Conservation (phyloP, 202 grass and related monocot species). For the Brachypodium distachyon region DNA sequence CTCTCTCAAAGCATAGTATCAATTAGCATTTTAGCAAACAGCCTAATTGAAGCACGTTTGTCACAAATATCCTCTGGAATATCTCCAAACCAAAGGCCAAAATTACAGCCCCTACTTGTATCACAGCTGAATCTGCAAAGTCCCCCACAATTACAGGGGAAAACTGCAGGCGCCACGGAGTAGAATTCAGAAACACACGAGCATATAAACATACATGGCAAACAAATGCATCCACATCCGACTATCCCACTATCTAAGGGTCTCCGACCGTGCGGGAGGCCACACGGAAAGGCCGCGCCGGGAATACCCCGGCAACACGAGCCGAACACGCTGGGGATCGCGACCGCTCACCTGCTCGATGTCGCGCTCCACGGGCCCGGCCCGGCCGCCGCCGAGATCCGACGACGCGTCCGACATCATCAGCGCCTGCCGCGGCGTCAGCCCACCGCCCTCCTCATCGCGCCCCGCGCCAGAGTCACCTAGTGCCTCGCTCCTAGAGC, state of each 20-base stretch:
- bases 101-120: not conserved
- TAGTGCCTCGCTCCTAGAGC: not conserved
- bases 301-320: not conserved
- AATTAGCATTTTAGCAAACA: not conserved
- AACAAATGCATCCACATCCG: not conserved
- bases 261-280: not conserved
- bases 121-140: not conserved
- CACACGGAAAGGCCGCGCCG: not conserved
- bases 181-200: not conserved
- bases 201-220: not conserved
- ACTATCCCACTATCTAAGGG: not conserved
- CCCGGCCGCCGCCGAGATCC: constrained; percentile 49
- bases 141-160: not conserved
- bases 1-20: not conserved
- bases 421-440: not conserved
- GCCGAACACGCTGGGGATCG: not conserved
- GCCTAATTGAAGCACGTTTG: not conserved
- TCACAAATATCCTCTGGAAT: not conserved
- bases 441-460: not conserved
- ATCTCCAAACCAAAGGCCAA: not conserved
- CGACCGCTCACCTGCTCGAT: constrained; percentile 52
- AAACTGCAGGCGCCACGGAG: not conserved
- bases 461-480: not conserved
- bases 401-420: constrained; percentile 51
- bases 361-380: constrained; percentile 64